A percentile compares a stretch with the other conserved stretches of the same genome.
phyloP scores from a whole-genome alignment of 805 yeast genomes.

The Suhomyces pyralidae region DNA sequence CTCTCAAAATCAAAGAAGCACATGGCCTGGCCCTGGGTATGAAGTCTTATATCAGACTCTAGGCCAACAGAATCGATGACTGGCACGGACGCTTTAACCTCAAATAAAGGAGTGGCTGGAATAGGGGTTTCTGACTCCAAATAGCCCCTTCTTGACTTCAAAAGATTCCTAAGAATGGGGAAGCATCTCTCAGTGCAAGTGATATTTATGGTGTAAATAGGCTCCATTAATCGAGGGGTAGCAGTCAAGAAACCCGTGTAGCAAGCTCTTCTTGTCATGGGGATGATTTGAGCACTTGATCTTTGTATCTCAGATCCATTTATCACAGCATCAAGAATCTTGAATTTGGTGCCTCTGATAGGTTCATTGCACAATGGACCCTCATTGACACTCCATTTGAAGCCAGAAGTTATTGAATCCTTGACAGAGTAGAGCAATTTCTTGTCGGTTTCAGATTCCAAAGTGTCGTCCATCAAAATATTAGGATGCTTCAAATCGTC shows the following conservation, averaged over 20 bases:
- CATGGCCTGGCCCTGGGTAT: constrained; percentile 76
- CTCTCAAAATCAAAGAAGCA: constrained; percentile 61
- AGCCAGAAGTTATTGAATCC: constrained; percentile 68
- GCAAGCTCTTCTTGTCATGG: constrained; percentile 81
- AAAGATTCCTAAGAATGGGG: constrained; percentile 44
- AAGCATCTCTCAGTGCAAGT: constrained; percentile 51
- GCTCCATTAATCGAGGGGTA: constrained; percentile 77
- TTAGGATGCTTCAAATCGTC: constrained; percentile 46
- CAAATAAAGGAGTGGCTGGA: constrained; percentile 68
- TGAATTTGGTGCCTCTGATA: constrained; percentile 65
- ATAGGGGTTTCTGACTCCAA: constrained; percentile 49
- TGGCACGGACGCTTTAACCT: constrained; percentile 66
- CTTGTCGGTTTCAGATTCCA: constrained; percentile 66
- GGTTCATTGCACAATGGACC: constrained; percentile 95
- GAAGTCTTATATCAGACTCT: constrained; percentile 77
- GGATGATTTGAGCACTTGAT: constrained; percentile 70
- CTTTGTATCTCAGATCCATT: constrained; percentile 48
- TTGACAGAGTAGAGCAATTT: constrained; percentile 42
- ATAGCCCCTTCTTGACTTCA: constrained; percentile 69
- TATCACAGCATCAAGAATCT: constrained; percentile 58
- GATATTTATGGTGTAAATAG: constrained; percentile 61
- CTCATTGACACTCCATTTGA: constrained; percentile 75
- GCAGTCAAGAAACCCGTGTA: constrained; percentile 78
- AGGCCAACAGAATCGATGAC: constrained; percentile 89
- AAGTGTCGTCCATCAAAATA: constrained; percentile 64